Evolutionary conservation across 1,139 yeast species (phyloP).

Genomic region (Debaryomyces subglobosus): DNA sequence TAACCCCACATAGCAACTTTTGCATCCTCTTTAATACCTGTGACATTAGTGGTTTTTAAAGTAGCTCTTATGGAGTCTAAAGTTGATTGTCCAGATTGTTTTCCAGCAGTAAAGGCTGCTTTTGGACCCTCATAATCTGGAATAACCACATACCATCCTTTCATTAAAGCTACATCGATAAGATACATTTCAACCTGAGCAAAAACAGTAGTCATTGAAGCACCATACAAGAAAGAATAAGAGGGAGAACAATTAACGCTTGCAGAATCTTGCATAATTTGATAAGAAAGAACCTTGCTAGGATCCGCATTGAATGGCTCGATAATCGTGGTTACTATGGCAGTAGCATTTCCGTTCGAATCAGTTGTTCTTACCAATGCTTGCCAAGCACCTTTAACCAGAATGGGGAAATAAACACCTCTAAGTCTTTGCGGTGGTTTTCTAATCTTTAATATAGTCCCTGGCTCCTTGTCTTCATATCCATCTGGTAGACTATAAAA

Average conservation of each 20-base stretch:
- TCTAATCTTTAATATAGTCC: conserved; percentile 26
- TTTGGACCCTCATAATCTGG: conserved; percentile 39
- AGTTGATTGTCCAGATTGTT: conserved; percentile 29
- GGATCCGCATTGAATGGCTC: conserved; percentile 35
- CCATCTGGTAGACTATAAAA: conserved; percentile 28
- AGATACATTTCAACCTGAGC: conserved; percentile 29
- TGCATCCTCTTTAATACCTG: conserved; percentile 27
- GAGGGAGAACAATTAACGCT: conserved; percentile 35
- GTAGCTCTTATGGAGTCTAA: conserved; percentile 33
- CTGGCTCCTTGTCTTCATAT: conserved; percentile 21
- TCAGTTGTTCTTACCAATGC: conserved; percentile 38
- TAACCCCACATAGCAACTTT: conserved; percentile 37
- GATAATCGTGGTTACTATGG: conserved; percentile 34
- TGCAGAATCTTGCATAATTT: conserved; percentile 39
- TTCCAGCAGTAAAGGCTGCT: conserved; percentile 33
- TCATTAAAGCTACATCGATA: conserved; percentile 26
- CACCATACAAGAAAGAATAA: conserved; percentile 28
- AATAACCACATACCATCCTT: conserved; percentile 35
- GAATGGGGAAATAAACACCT: conserved; percentile 20
- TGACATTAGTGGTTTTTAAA: conserved; percentile 22
- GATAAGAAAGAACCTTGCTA: conserved; percentile 32
- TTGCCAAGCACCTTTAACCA: conserved; percentile 32
- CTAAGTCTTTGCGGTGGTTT: conserved; percentile 23
- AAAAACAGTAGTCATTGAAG: conserved; percentile 20
- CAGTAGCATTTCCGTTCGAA: conserved; percentile 32